Percentiles rank a stretch among this genome's conserved stretches.
phyloP scores from a whole-genome alignment of 345 rosid species.

The Brassica juncea region DNA sequence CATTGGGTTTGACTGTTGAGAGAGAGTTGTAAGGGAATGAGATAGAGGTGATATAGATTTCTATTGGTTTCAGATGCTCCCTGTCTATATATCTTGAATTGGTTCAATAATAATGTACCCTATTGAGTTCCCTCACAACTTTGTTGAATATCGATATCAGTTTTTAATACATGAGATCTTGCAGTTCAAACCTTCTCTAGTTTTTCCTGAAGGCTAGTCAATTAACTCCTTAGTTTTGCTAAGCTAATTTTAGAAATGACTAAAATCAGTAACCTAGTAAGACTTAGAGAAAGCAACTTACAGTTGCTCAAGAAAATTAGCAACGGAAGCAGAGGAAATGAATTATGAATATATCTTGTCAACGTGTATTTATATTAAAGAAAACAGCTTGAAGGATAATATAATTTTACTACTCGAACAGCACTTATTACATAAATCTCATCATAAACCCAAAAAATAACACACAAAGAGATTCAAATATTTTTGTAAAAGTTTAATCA shows the following conservation, averaged over 20 bases:
- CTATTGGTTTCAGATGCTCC: conserved; percentile 4
- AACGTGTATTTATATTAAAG: neutral
- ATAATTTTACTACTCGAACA: neutral
- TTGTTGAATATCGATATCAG: neutral
- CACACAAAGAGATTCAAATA: neutral
- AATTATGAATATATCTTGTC: neutral
- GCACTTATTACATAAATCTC: neutral
- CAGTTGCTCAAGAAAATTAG: neutral
- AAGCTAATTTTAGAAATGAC: neutral
- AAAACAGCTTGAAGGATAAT: neutral
- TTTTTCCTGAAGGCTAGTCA: no score
- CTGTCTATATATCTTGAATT: neutral
- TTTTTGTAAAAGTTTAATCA: conserved; percentile 26
- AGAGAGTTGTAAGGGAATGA: conserved; percentile 7
- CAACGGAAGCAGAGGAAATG: neutral
- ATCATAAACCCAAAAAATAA: neutral
- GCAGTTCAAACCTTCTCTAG: neutral
- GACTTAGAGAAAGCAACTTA: neutral
- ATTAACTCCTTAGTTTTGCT: neutral
- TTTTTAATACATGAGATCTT: neutral
- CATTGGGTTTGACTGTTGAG: neutral
- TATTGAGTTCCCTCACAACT: neutral
- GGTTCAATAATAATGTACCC: neutral
- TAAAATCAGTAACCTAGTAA: neutral
- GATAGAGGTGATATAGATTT: neutral